Evolutionary conservation across 306 rosid species (phyloP).

Genomic region (Quercus parvula): DNA sequence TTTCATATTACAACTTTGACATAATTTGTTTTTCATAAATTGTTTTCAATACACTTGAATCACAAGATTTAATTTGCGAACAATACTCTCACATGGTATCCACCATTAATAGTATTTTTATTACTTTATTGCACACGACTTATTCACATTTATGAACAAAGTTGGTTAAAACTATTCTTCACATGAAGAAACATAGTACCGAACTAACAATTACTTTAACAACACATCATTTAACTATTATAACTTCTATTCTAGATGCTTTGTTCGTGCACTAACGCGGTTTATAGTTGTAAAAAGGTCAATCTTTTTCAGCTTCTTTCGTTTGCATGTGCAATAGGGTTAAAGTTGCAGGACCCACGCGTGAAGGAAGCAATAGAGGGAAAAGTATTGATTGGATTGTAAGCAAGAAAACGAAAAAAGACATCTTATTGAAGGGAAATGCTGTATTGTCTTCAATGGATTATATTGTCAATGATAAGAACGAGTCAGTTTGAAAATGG

Average conservation of each 20-base stretch:
- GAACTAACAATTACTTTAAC: background rate
- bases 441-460: background rate
- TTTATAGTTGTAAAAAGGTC: conserved; percentile 36
- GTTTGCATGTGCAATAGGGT: conserved; percentile 22
- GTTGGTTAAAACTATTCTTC: no score
- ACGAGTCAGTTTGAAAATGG: background rate
- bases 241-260: background rate
- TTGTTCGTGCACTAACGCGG: conserved; percentile 64
- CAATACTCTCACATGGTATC: no score
- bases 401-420: background rate
- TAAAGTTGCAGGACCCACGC: conserved; percentile 16
- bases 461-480: background rate
- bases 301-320: conserved; percentile 17
- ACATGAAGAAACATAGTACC: no score
- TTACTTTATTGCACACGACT: no score
- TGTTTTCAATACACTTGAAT: no score
- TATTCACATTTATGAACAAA: no score
- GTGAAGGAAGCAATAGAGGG: background rate
- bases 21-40: no score
- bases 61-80: no score
- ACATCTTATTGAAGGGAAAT: background rate
- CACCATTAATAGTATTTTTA: no score
- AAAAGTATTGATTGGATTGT: background rate
- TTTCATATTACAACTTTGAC: no score
- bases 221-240: background rate